A percentile compares a stretch with the other conserved stretches of the same genome.
phyloP scores from a whole-genome alignment of 1,284 basidiomycete genomes.

The Ganoderma resinaceum region DNA sequence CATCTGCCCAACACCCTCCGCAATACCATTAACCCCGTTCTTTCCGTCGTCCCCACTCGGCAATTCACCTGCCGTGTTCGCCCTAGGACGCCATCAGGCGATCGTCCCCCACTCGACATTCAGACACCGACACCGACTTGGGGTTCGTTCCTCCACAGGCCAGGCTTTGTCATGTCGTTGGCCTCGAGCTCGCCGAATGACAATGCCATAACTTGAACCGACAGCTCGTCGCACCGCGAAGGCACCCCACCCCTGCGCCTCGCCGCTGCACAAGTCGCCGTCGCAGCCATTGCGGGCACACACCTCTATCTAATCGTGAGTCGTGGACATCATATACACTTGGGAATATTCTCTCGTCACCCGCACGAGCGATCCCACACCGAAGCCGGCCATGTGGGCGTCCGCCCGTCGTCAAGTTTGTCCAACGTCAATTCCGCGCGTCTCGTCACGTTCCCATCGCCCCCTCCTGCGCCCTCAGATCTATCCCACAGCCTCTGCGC shows the following conservation, averaged over 20 bases:
- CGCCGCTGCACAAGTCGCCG: slow-evolving; percentile 14
- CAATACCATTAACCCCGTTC: slow-evolving; percentile 4
- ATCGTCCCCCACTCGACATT: slow-evolving; percentile 26
- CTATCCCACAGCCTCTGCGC: not conserved
- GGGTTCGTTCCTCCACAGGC: slow-evolving; percentile 28
- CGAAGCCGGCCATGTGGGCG: slow-evolving; percentile 20
- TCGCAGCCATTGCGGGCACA: not conserved
- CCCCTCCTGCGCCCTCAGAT: not conserved
- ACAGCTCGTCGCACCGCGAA: slow-evolving; percentile 21
- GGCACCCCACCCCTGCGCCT: slow-evolving; percentile 5
- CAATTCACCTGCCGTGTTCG: slow-evolving; percentile 12
- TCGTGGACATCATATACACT: not conserved
- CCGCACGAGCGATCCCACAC: slow-evolving; percentile 25
- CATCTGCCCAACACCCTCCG: slow-evolving; percentile 13
- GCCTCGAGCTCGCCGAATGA: slow-evolving; percentile 2
- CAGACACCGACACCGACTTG: slow-evolving; percentile 29
- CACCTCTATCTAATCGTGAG: slow-evolving; percentile 18
- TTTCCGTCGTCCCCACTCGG: slow-evolving; percentile 17
- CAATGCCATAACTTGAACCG: not conserved
- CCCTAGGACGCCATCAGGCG: slow-evolving; percentile 10
- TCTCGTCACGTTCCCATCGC: slow-evolving; percentile 17
- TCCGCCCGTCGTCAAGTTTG: slow-evolving; percentile 22
- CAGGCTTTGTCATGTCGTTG: slow-evolving; percentile 13
- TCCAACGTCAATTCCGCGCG: slow-evolving; percentile 25
- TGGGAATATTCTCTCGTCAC: slow-evolving; percentile 16